Evolutionary conservation across 1,284 basidiomycete species (phyloP), one percentile per base, ranked within the genome.

Genomic region (Porphyrellus sp.): DNA sequence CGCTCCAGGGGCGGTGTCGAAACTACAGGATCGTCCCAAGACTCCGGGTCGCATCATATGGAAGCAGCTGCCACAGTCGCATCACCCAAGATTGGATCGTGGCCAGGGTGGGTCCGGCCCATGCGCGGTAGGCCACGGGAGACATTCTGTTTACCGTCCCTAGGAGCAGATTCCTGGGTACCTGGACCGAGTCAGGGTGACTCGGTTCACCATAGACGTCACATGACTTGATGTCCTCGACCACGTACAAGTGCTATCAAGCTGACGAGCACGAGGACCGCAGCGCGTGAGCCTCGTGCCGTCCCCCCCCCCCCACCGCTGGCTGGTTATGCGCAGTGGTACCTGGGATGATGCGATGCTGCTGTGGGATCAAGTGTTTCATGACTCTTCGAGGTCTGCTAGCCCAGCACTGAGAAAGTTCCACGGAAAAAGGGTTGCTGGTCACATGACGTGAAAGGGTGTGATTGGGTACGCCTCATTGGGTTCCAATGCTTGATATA

Each of bases 381-480:
- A 21, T 43, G 41, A 43, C 41, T 21, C 41, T 24, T 20, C 33
- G 4, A 20, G 20, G 21, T n/a, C 16, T 13, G 9, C 20, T 23
- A 38, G 37, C 21, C 37, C 23, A 13, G 23, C 9, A 42, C 41
- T 7, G 27, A n/a, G 23, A n/a, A 45, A 9, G 16, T 31, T 30
- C 37, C 6, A 27, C 24, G 39, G 27, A 39, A 13, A 13, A 16
- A 33, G 8, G 31, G 12, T 24, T 18, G 20, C 3, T 1, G 39
- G 23, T 66, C 60, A 66, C 67, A 61, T 65, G 61, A 16, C 21
- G 21, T 2, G 7, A 8, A n/a, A n/a, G n/a, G n/a, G n/a, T 41
- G 0, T 55, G 57, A 67, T 69, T 65, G 63, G 66, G 0, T 15
- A 21, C 21, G 13, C 20, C 46, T 41, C 49, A 47, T 63, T 54